phyloP scores from a whole-genome alignment of 352 stramenopile species.

The Phytopythium oedochilum region DNA sequence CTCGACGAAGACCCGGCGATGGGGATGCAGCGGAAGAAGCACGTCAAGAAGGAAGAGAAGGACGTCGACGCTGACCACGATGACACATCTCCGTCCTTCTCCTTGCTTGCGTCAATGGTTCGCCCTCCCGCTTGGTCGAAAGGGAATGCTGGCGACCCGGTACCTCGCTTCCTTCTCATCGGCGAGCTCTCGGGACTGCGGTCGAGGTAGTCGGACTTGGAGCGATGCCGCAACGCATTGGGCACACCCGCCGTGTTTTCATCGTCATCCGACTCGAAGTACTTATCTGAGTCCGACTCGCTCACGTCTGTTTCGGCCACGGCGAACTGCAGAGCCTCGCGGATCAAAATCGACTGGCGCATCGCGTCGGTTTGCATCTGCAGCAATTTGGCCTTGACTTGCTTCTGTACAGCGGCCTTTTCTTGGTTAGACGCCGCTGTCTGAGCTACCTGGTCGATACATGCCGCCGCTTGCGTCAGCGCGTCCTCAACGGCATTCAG shows the following conservation, averaged over 20 bases:
- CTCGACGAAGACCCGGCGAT: background rate
- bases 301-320: slow-evolving; percentile 16
- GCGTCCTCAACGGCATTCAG: slow-evolving; percentile 62
- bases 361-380: slow-evolving; percentile 43
- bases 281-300: slow-evolving; percentile 21
- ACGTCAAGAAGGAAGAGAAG: slow-evolving; percentile 17
- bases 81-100: slow-evolving; percentile 16
- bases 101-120: slow-evolving; percentile 10
- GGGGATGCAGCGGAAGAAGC: slow-evolving; percentile 30
- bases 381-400: slow-evolving; percentile 49
- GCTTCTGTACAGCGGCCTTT: slow-evolving; percentile 28
- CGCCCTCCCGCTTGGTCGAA: slow-evolving; percentile 25
- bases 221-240: slow-evolving; percentile 12
- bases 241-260: slow-evolving; percentile 4
- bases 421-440: slow-evolving; percentile 34
- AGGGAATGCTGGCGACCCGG: slow-evolving; percentile 5
- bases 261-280: slow-evolving; percentile 16
- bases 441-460: slow-evolving; percentile 26
- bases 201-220: slow-evolving; percentile 37
- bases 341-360: slow-evolving; percentile 37
- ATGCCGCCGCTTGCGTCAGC: slow-evolving; percentile 20
- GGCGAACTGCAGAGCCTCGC: slow-evolving; percentile 39
- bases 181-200: slow-evolving; percentile 65
- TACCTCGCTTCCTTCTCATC: slow-evolving; percentile 36
- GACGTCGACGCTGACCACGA: background rate